Evolutionary conservation across 2,329 filamentous ascomycete genomes (phyloP).

Genomic region (Sporothrix protearum): DNA sequence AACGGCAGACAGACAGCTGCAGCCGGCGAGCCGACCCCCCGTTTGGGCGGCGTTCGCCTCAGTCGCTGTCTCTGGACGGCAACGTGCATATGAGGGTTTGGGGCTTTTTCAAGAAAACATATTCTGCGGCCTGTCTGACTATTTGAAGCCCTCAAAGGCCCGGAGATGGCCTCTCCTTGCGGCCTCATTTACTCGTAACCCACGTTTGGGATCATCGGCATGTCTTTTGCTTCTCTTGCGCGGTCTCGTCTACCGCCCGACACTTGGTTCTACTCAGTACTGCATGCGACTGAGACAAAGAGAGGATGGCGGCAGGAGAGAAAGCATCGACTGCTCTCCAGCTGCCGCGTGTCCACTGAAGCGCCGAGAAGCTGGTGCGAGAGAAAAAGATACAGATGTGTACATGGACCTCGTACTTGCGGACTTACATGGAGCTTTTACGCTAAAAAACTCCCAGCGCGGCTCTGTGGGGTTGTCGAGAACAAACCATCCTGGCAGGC

Average conservation of each 20-base stretch:
- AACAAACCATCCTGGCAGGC: background rate
- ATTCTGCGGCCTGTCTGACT: conserved; percentile 2
- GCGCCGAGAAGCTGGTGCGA: background rate
- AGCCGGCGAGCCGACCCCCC: background rate
- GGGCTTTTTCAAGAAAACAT: background rate
- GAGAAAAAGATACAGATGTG: background rate
- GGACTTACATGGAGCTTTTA: background rate
- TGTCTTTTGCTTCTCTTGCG: background rate
- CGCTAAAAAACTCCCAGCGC: background rate
- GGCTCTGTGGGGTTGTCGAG: conserved; percentile 13
- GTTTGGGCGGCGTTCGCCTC: background rate
- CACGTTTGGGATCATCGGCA: background rate
- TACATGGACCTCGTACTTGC: background rate
- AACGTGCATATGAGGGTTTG: conserved; percentile 1
- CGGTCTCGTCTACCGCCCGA: conserved; percentile 13
- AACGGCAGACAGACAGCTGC: conserved; percentile 1
- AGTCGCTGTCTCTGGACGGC: background rate
- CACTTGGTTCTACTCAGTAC: background rate
- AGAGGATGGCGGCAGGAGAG: background rate
- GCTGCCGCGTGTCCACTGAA: conserved; percentile 7
- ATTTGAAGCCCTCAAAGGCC: background rate
- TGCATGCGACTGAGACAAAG: conserved; percentile 1
- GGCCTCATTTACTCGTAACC: conserved; percentile 1
- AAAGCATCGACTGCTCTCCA: background rate
- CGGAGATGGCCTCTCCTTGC: background rate